A percentile compares a stretch with the other conserved stretches of the same genome.
Evolutionary conservation across 2,329 filamentous ascomycete species (phyloP).

Genomic region (Cytospora chrysosperma): DNA sequence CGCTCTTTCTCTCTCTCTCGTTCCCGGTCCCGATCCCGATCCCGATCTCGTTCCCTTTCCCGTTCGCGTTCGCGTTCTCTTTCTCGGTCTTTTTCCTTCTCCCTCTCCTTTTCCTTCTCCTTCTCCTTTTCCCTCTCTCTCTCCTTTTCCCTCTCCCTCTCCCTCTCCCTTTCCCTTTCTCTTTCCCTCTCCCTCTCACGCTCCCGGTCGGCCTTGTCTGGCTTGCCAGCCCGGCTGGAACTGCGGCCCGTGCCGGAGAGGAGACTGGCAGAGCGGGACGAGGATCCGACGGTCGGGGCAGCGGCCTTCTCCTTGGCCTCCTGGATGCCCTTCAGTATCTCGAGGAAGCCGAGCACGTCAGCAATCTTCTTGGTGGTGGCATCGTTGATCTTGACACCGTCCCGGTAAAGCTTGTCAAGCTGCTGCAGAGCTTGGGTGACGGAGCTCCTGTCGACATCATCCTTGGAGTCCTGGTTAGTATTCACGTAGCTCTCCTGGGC

Average conservation of each 20-base stretch:
- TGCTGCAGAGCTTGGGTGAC: slow-evolving; percentile 17
- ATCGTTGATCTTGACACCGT: slow-evolving; percentile 36
- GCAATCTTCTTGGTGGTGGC: slow-evolving; percentile 31
- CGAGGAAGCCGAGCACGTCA: slow-evolving; percentile 39
- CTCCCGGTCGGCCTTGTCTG: slow-evolving; percentile 24
- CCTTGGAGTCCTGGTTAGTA: slow-evolving; percentile 36
- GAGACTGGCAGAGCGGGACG: slow-evolving; percentile 28
- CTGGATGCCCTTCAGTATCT: slow-evolving; percentile 40
- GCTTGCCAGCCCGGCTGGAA: slow-evolving; percentile 26
- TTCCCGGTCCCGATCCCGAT: too few relatives aligned
- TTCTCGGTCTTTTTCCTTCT: slow-evolving; percentile 14
- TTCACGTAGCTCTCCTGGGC: slow-evolving; percentile 41
- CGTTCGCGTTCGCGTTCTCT: slow-evolving; percentile 15
- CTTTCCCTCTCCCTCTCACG: slow-evolving; percentile 28
- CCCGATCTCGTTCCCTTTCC: slow-evolving; percentile 14
- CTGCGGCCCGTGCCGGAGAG: slow-evolving; percentile 19
- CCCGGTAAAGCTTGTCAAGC: slow-evolving; percentile 34
- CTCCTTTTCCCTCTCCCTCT: slow-evolving; percentile 25
- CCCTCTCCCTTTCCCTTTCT: slow-evolving; percentile 13
- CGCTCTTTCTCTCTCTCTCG: slow-evolving; percentile 30
- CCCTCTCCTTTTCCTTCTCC: too few relatives aligned
- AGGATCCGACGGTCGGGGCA: slow-evolving; percentile 27
- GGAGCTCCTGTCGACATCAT: slow-evolving; percentile 35
- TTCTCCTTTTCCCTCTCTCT: slow-evolving; percentile 24
- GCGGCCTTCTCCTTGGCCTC: slow-evolving; percentile 41